Conservation (phyloP, 106 monocot species). For the Chionographis japonica region DNA sequence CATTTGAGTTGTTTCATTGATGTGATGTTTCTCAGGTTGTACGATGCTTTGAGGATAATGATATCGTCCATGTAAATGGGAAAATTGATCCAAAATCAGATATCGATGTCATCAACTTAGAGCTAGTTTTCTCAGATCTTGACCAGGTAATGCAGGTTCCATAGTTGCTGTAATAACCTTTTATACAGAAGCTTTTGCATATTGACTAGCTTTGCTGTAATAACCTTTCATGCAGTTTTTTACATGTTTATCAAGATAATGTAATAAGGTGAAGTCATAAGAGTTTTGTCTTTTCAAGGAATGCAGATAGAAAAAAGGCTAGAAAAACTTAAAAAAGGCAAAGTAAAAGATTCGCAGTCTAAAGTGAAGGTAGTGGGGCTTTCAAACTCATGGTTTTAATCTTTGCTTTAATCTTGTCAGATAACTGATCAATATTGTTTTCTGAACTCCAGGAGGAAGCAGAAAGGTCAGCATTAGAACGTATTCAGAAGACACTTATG, state of each 20-base stretch:
- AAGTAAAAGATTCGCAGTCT: conserved; percentile 77
- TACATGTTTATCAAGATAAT: background rate
- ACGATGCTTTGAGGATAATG: conserved; percentile 98
- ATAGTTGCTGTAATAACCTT: conserved; percentile 8
- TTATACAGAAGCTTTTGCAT: background rate
- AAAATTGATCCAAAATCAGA: conserved; percentile 97
- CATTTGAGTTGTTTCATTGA: background rate
- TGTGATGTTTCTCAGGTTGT: conserved; percentile 63
- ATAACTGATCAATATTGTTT: background rate
- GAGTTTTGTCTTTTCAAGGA: conserved; percentile 24
- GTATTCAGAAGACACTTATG: conserved; percentile 73
- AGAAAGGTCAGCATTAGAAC: conserved; percentile 83
- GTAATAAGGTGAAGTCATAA: conserved; percentile 13
- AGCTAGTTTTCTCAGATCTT: conserved; percentile 97
- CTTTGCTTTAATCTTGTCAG: conserved; percentile 6
- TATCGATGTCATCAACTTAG: conserved; percentile 97
- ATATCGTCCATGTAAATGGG: conserved; percentile 95
- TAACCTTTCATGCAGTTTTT: background rate
- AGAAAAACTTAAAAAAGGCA: conserved; percentile 90
- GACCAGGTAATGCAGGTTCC: conserved; percentile 73
- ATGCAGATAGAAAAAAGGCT: conserved; percentile 93
- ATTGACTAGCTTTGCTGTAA: background rate
- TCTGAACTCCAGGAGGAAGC: conserved; percentile 59
- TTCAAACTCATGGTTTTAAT: background rate
- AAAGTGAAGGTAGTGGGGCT: conserved; percentile 65